Conservation (phyloP, 2,329 filamentous ascomycete species). For the Colletotrichum brevisporum region DNA sequence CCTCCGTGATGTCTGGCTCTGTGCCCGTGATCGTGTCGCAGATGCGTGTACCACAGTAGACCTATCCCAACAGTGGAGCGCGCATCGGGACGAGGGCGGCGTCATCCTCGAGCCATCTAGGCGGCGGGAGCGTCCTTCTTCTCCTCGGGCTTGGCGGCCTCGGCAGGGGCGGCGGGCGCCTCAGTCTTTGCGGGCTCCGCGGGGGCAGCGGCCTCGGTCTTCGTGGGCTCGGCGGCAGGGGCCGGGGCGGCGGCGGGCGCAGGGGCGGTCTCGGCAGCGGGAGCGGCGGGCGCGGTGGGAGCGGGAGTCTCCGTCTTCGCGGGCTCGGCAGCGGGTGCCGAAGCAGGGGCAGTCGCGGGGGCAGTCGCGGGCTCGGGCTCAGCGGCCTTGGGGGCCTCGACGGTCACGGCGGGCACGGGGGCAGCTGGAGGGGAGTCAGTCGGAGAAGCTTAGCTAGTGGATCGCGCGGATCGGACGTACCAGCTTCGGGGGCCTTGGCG, state of each 20-base stretch:
- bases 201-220: slow-evolving; percentile 45
- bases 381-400: slow-evolving; percentile 46
- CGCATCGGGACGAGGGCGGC: too few relatives aligned
- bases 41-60: too few relatives aligned
- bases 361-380: slow-evolving; percentile 42
- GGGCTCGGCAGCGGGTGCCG: slow-evolving; percentile 46
- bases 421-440: slow-evolving; percentile 29
- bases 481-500: slow-evolving; percentile 38
- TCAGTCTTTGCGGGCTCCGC: slow-evolving; percentile 43
- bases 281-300: slow-evolving; percentile 29
- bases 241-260: slow-evolving; percentile 44
- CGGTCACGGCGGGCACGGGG: slow-evolving; percentile 40
- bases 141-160: slow-evolving; percentile 44
- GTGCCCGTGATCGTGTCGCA: too few relatives aligned
- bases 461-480: slow-evolving; percentile 10
- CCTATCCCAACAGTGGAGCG: too few relatives aligned
- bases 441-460: not conserved
- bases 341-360: slow-evolving; percentile 40
- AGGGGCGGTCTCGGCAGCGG: slow-evolving; percentile 43
- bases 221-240: slow-evolving; percentile 41
- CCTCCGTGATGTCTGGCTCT: not conserved
- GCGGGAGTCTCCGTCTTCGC: slow-evolving; percentile 41
- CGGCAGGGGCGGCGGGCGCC: slow-evolving; percentile 43
- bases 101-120: slow-evolving; percentile 16
- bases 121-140: slow-evolving; percentile 44